A percentile compares a stretch with the other conserved stretches of the same genome.
phyloP scores from a whole-genome alignment of 176 grass and related monocot species.

The Avena sativa region DNA sequence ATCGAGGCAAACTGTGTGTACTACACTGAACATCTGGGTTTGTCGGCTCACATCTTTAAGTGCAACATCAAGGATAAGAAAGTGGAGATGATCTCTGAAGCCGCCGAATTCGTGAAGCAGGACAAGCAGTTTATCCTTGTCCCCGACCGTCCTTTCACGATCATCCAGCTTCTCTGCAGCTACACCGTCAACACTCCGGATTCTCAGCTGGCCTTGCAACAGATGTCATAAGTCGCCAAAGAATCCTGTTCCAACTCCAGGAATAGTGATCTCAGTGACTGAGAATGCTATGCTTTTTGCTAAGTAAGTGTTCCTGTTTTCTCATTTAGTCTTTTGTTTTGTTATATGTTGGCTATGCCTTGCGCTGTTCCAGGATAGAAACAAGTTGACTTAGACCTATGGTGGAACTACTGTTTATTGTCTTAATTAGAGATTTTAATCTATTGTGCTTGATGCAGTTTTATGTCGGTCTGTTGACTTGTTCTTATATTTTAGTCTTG shows the following conservation, averaged over 20 bases:
- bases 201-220: background rate
- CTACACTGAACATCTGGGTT: background rate
- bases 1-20: background rate
- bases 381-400: too few species aligned
- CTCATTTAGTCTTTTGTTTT: background rate
- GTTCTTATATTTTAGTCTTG: background rate
- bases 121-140: background rate
- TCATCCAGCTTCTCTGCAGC: background rate
- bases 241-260: background rate
- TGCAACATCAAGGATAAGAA: background rate
- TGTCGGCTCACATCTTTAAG: background rate
- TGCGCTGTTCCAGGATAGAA: too few species aligned
- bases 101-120: background rate
- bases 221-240: background rate
- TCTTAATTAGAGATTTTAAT: background rate
- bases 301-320: background rate
- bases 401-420: background rate
- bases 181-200: background rate
- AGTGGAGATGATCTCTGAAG: background rate
- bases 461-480: background rate
- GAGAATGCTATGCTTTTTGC: background rate
- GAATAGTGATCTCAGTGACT: background rate
- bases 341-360: background rate
- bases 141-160: background rate
- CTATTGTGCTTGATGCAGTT: background rate